Evolutionary conservation across 2,329 filamentous ascomycete genomes (phyloP), one percentile per base, ranked within the genome.

Genomic region (Epichloe coenophiala): DNA sequence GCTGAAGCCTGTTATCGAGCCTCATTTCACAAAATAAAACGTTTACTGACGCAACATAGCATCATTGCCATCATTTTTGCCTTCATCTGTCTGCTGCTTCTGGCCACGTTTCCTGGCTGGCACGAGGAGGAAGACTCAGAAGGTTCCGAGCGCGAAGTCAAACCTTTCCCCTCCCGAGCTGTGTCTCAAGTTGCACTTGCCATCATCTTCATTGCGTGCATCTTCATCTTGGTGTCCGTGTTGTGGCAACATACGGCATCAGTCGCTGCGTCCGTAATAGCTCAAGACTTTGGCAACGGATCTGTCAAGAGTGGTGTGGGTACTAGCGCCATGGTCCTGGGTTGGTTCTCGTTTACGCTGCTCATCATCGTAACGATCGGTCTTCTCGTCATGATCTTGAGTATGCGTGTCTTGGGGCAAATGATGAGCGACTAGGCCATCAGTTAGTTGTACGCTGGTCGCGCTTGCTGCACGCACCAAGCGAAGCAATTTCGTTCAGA

Each of bases 1-100:
- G 86, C 73, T 15, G 37, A 7, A 6, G 6, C 1, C 13, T 19
- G 9, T 11, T 4, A 31, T 9, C 8, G 27, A 31, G 27, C 27
- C 27, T 31, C 27, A 1, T 31, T 31, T 31, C 27, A 8, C 7
- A 8, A 31, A 31, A 4, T 5, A 31, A 35, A 8, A 13, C 47
- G 44, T 13, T 39, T 11, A 11, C 5, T 15, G 36, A 38, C 12
- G 15, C 13, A 21, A 5, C 45, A 31, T 58, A 93, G 88, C 56
- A 98, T 98, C 73, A 90, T 98, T 63, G 93, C 93, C 63, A 90
- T 97, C 64, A 87, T 98, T 66, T 89, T 98, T 63, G 90, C 93
- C 59, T 97, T 97, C 71, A 77, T 97, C 68, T 95, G 89, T 67
- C 88, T 98, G 65, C 78, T 98, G 55, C 80, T 98, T 41, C 83